These are phyloP conservation scores for Hymenoscyphus salicellus DNA, from an alignment of 2,329 filamentous ascomycete genomes.

Conservation along the genomic window DNA sequence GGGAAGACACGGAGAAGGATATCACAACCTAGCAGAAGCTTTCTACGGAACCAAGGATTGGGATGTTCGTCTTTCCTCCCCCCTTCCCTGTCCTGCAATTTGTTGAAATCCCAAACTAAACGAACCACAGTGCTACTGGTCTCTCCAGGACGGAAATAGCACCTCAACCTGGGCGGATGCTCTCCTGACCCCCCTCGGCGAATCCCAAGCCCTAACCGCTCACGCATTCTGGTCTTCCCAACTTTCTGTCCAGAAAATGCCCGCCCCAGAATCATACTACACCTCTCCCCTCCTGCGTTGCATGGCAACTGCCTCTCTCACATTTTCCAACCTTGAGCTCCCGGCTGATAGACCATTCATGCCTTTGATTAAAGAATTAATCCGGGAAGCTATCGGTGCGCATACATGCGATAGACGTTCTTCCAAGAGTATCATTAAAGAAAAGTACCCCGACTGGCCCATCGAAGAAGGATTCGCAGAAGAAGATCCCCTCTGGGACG, in stretches of 20 bases:
- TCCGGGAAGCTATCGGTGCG: slow-evolving; percentile 64
- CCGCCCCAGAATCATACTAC: slow-evolving; percentile 63
- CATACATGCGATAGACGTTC: slow-evolving; percentile 67
- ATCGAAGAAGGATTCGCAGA: slow-evolving; percentile 64
- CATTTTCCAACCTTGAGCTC: slow-evolving; percentile 54
- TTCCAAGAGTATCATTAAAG: slow-evolving; percentile 50
- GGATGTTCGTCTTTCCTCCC: slow-evolving; percentile 50
- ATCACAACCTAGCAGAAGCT: slow-evolving; percentile 60
- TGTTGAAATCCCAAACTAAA: slow-evolving; percentile 11
- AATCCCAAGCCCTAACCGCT: slow-evolving; percentile 57
- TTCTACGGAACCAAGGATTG: slow-evolving; percentile 67
- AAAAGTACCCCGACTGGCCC: slow-evolving; percentile 49
- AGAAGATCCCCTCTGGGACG: slow-evolving; percentile 49
- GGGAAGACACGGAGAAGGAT: slow-evolving; percentile 68
- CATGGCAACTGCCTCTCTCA: slow-evolving; percentile 58
- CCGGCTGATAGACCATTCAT: slow-evolving; percentile 51
- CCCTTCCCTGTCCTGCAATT: no score
- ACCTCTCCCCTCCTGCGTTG: slow-evolving; percentile 62
- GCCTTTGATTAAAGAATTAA: slow-evolving; percentile 61
- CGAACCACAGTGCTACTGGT: slow-evolving; percentile 58
- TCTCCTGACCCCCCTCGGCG: slow-evolving; percentile 56
- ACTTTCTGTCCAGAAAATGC: slow-evolving; percentile 52
- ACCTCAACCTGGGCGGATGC: slow-evolving; percentile 63
- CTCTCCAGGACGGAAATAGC: slow-evolving; percentile 59
- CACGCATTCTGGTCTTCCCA: slow-evolving; percentile 57